Evolutionary conservation across 2,329 filamentous ascomycete species (phyloP).

Genomic region (Hypocreales sp.): DNA sequence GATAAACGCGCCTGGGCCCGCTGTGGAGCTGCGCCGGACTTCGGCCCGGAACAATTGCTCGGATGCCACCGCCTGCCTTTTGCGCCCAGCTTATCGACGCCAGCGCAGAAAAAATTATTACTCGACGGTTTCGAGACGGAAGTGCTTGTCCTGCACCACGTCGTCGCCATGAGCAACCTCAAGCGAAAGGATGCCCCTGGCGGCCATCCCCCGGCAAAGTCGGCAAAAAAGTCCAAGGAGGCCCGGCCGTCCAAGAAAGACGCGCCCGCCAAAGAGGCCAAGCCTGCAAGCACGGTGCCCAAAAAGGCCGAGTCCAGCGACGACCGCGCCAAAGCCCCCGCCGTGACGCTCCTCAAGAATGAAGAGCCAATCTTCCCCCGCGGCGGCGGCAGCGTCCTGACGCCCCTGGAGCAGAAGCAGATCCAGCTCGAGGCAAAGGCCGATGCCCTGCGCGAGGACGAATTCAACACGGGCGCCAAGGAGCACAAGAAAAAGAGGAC

Average conservation of each 20-base stretch:
- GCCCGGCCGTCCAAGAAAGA: constrained; percentile 32
- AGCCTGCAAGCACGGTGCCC: constrained; percentile 8
- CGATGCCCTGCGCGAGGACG: constrained; percentile 82
- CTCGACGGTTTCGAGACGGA: too few relatives aligned
- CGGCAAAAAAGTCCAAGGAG: constrained; percentile 28
- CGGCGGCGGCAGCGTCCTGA: constrained; percentile 80
- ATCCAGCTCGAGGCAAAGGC: constrained; percentile 86
- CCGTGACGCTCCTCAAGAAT: constrained; percentile 41
- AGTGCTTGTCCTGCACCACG: too few relatives aligned
- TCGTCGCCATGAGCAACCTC: constrained; percentile 38
- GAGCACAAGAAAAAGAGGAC: constrained; percentile 40
- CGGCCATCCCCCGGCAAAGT: constrained; percentile 31
- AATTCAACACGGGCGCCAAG: constrained; percentile 36
- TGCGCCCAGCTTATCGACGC: not conserved
- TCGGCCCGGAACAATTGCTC: not conserved
- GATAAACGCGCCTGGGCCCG: too few relatives aligned
- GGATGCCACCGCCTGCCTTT: not conserved
- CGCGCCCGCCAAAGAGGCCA: constrained; percentile 13
- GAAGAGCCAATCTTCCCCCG: constrained; percentile 87
- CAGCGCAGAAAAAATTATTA: not conserved
- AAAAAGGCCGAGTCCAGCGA: constrained; percentile 12
- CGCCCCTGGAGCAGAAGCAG: constrained; percentile 88
- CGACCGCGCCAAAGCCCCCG: constrained; percentile 15
- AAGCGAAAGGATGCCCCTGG: constrained; percentile 44
- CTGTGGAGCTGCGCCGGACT: too few relatives aligned